A percentile compares a stretch with the other conserved stretches of the same genome.
These are phyloP conservation scores for Heterobasidion irregulare DNA, from an alignment of 1,284 basidiomycete genomes.

Conservation along the genomic window DNA sequence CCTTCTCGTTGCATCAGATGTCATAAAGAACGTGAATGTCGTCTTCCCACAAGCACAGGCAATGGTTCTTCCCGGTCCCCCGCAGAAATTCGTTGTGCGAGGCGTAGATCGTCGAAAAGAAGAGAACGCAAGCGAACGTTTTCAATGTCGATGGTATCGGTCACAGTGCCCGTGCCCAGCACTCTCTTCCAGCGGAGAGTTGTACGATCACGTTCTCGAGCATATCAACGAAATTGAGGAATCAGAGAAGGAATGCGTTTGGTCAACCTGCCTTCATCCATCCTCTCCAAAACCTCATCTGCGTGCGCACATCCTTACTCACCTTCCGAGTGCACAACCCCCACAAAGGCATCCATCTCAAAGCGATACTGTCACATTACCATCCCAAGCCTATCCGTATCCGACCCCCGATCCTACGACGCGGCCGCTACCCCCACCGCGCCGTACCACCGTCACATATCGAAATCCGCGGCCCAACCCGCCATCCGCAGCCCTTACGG, in stretches of 20 bases:
- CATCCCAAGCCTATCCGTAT: conserved; percentile 41
- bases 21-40: conserved; percentile 78
- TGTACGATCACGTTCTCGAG: conserved; percentile 63
- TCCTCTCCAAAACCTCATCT: conserved; percentile 40
- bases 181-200: conserved; percentile 42
- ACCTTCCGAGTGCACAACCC: conserved; percentile 51
- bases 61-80: conserved; percentile 67
- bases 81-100: conserved; percentile 71
- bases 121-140: conserved; percentile 40
- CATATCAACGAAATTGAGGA: conserved; percentile 41
- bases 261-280: conserved; percentile 52
- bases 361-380: conserved; percentile 58
- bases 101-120: conserved; percentile 68
- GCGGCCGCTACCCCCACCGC: conserved; percentile 56
- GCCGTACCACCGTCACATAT: conserved; percentile 47
- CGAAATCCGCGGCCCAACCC: conserved; percentile 52
- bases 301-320: conserved; percentile 63
- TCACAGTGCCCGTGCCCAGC: conserved; percentile 40
- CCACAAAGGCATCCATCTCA: conserved; percentile 52
- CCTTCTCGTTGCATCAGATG: conserved; percentile 72
- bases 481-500: conserved; percentile 63
- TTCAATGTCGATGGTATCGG: conserved; percentile 64
- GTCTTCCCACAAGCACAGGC: conserved; percentile 77
- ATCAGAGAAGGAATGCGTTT: conserved; percentile 45
- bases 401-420: conserved; percentile 52